Evolutionary conservation across 768 basidiomycete genomes (phyloP).

Genomic region (Agrocybe praecox): DNA sequence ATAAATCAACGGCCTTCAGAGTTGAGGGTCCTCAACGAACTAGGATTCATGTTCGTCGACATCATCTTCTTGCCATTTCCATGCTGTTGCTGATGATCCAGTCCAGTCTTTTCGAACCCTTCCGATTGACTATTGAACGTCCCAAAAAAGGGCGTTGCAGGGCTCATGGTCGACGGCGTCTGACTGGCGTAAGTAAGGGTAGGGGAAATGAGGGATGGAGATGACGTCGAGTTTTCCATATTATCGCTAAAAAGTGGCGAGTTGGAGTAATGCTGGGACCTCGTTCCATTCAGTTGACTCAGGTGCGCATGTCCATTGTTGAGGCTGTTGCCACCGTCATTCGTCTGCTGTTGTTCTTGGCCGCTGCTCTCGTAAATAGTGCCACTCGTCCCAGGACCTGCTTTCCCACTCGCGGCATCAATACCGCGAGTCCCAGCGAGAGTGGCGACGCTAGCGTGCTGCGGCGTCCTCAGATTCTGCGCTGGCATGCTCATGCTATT

Average conservation of each 20-base stretch:
- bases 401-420: slow-evolving; percentile 9
- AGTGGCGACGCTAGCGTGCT: slow-evolving; percentile 30
- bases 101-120: slow-evolving; percentile 27
- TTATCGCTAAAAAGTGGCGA: slow-evolving; percentile 20
- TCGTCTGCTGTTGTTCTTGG: slow-evolving; percentile 7
- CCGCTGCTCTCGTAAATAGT: slow-evolving; percentile 22
- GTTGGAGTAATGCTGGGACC: slow-evolving; percentile 10
- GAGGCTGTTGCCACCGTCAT: not conserved
- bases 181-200: slow-evolving; percentile 70
- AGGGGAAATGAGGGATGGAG: slow-evolving; percentile 62
- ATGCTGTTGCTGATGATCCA: slow-evolving; percentile 19
- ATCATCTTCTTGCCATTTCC: slow-evolving; percentile 15
- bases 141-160: slow-evolving; percentile 72
- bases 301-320: not conserved
- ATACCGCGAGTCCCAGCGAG: slow-evolving; percentile 20
- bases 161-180: slow-evolving; percentile 67
- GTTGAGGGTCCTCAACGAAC: slow-evolving; percentile 9
- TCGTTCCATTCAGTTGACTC: slow-evolving; percentile 18
- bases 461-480: slow-evolving; percentile 32
- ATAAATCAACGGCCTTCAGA: slow-evolving; percentile 4
- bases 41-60: slow-evolving; percentile 8
- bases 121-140: slow-evolving; percentile 46
- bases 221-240: slow-evolving; percentile 23
- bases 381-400: slow-evolving; percentile 2
- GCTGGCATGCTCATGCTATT: slow-evolving; percentile 48